These are phyloP conservation scores for Breviolum minutum DNA, from an alignment of 73 alveolate genomes.

Conservation along the genomic window DNA sequence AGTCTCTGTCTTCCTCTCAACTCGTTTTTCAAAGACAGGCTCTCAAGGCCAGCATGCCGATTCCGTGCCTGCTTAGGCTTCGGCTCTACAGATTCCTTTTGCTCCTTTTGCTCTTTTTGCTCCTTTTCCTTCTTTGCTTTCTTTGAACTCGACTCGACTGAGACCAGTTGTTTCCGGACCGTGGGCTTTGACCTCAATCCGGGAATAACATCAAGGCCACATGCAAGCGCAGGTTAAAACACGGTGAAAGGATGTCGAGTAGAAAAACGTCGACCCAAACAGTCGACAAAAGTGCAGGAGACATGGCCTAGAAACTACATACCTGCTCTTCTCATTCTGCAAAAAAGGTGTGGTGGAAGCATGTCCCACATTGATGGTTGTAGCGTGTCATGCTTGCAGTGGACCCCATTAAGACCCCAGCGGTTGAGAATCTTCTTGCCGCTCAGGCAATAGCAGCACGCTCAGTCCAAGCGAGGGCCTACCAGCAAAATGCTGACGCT, in stretches of 20 bases:
- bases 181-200: conserved; percentile 17
- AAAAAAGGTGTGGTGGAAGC: no score
- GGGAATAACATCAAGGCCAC: no score
- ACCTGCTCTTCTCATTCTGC: no score
- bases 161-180: background rate
- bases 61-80: background rate
- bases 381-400: background rate
- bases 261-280: no score
- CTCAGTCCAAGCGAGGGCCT: conserved; percentile 50
- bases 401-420: background rate
- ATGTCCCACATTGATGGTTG: background rate
- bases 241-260: no score
- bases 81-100: background rate
- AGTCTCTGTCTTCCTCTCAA: no score
- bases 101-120: background rate
- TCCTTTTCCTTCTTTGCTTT: conserved; percentile 28
- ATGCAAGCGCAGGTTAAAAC: no score
- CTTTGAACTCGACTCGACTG: conserved; percentile 29
- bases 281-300: no score
- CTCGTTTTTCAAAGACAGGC: no score
- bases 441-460: conserved; percentile 38
- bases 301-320: no score
- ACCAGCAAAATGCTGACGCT: background rate
- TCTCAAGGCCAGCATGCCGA: no score
- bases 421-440: conserved; percentile 13